Percentiles rank a stretch among this genome's conserved stretches.
Evolutionary conservation across 2,329 filamentous ascomycete species (phyloP).

Genomic region (Sporothrix euskadiensis): DNA sequence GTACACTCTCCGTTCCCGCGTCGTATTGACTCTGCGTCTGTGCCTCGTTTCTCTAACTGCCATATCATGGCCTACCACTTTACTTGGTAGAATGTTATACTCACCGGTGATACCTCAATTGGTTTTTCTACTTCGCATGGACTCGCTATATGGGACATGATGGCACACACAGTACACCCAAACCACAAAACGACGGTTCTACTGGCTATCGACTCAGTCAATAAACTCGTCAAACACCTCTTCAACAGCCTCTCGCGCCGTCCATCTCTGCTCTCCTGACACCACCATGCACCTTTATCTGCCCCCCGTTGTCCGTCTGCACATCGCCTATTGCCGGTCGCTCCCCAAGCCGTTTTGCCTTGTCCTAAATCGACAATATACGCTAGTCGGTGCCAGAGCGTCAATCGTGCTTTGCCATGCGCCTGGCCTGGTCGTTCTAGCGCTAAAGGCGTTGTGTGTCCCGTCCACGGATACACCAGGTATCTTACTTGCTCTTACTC

Average conservation of each 20-base stretch:
- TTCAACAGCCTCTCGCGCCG: background rate
- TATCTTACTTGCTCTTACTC: background rate
- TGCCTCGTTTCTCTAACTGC: slow-evolving; percentile 8
- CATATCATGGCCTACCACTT: background rate
- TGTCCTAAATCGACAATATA: background rate
- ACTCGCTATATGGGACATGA: background rate
- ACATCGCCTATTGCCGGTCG: background rate
- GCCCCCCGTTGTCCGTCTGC: background rate
- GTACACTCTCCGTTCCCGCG: background rate
- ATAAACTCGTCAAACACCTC: background rate
- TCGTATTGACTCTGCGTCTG: slow-evolving; percentile 14
- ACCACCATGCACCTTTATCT: slow-evolving; percentile 4
- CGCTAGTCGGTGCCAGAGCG: background rate
- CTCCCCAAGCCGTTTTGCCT: background rate
- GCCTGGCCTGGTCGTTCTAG: background rate
- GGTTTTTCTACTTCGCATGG: background rate
- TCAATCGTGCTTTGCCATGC: background rate
- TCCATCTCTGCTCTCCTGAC: background rate
- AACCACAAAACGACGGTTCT: background rate
- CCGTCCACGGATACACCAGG: background rate
- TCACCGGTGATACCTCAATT: background rate
- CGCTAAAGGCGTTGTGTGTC: background rate
- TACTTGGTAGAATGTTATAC: background rate
- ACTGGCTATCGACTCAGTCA: background rate
- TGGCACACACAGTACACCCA: background rate